Percentiles rank a stretch among this genome's conserved stretches.
These are phyloP conservation scores for Diaporthe amygdali DNA, from an alignment of 2,329 filamentous ascomycete species.

Conservation along the genomic window DNA sequence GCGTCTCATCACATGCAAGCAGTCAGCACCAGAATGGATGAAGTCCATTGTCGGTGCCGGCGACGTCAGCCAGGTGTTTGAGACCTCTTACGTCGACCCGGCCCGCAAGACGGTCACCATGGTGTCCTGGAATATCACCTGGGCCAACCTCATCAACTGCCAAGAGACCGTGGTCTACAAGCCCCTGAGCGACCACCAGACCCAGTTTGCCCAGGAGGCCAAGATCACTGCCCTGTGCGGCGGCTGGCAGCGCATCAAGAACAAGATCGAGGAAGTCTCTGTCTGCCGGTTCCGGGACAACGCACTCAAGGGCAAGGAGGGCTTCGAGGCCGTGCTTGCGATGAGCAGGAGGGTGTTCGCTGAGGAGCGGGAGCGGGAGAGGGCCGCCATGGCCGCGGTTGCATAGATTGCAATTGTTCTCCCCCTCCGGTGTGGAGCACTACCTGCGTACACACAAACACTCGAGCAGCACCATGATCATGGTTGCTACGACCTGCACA, in stretches of 20 bases:
- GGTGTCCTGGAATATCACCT: constrained; percentile 94
- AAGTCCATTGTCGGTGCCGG: constrained; percentile 75
- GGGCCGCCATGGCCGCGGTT: constrained; percentile 22
- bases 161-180: constrained; percentile 92
- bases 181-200: constrained; percentile 65
- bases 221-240: constrained; percentile 93
- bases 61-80: constrained; percentile 88
- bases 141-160: constrained; percentile 86
- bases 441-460: not conserved
- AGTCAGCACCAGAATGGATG: constrained; percentile 78
- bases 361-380: constrained; percentile 77
- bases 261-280: constrained; percentile 91
- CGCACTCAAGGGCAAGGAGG: constrained; percentile 86
- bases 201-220: constrained; percentile 86
- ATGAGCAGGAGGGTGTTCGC: constrained; percentile 93
- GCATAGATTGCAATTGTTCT: not conserved
- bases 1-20: constrained; percentile 66
- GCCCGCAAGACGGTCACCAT: constrained; percentile 86
- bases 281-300: constrained; percentile 92
- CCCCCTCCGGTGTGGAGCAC: not conserved
- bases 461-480: not conserved
- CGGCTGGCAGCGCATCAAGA: constrained; percentile 97
- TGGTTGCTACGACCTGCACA: constrained; percentile 19
- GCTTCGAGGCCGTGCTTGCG: constrained; percentile 92
- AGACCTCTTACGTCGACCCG: constrained; percentile 94